Percentiles rank a stretch among this genome's conserved stretches.
Evolutionary conservation across 179 eudicot genomes (phyloP).

Genomic region (Beta macrorhiza): DNA sequence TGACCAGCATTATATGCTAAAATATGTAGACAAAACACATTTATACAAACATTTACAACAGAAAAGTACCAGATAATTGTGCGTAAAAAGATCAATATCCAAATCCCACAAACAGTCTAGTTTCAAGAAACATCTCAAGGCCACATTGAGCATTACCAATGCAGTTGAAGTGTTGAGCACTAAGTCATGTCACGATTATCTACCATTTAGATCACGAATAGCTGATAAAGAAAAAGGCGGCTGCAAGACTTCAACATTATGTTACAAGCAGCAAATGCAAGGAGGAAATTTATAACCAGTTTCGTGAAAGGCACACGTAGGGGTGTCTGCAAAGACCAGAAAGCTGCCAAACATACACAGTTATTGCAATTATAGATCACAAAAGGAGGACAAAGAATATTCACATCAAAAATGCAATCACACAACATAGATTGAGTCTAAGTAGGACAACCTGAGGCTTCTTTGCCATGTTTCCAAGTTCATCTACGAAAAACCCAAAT

Average conservation of each 20-base stretch:
- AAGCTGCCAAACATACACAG: neutral
- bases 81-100: neutral
- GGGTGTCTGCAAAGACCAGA: neutral
- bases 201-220: neutral
- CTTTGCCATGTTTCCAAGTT: conserved; percentile 68
- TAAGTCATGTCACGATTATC: neutral
- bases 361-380: neutral
- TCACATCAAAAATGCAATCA: neutral
- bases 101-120: neutral
- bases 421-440: neutral
- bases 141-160: neutral
- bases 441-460: conserved; percentile 69
- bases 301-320: neutral
- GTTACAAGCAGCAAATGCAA: neutral
- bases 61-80: neutral
- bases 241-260: neutral
- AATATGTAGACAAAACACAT: neutral
- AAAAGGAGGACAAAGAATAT: neutral
- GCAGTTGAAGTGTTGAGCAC: neutral
- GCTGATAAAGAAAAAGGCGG: neutral
- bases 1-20: neutral
- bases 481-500: conserved; percentile 82
- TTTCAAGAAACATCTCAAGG: neutral
- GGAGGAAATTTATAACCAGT: neutral
- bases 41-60: neutral